Evolutionary conservation across 2,329 filamentous ascomycete species (phyloP), one percentile per base, ranked within the genome.

Genomic region (Xylaria sp.): DNA sequence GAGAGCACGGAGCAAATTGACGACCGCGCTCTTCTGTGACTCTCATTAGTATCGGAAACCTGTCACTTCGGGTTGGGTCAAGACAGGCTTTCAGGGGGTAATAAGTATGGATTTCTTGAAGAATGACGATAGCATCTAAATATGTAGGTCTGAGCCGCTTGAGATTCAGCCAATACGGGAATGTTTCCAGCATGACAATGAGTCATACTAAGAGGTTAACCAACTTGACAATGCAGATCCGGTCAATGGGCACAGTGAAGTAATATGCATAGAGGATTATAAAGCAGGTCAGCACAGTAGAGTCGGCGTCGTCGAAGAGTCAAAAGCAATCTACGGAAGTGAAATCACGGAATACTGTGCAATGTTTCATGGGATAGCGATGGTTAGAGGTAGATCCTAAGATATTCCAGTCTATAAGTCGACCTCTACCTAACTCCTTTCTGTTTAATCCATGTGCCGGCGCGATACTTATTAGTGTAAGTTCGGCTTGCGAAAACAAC

Each of bases 71-170:
- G 37, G n/a, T 48, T 23, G 21, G 40, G 37, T 32, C 21, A 32
- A 10, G 8, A 32, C 32, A 65, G 57, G 35, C 18, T 35, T 21
- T 21, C 35, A n/a, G 25, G 18, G 23, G 23, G 18, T 35, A 44
- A 44, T 35, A 44, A 44, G 29, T 18, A 54, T 53, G 50, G 51
- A 54, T 12, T 57, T 50, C 57, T 48, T 18, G 21, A 35, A 37
- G 59, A 62, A 53, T 54, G 58, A 44, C 59, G 44, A 25, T 51
- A 9, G 55, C 55, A 55, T 35, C n/a, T 23, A 51, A 40, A 27
- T 21, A 51, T 58, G 58, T 35, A 48, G 3, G 61, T 68, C 57
- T 68, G 35, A 65, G 61, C 58, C 66, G 25, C 23, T 42, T 35
- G 37, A 35, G 18, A 53, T 54, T 60, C 29, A 23, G 21, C n/a